Evolutionary conservation across 179 eudicot genomes (phyloP).

Genomic region (Nepenthes alata): DNA sequence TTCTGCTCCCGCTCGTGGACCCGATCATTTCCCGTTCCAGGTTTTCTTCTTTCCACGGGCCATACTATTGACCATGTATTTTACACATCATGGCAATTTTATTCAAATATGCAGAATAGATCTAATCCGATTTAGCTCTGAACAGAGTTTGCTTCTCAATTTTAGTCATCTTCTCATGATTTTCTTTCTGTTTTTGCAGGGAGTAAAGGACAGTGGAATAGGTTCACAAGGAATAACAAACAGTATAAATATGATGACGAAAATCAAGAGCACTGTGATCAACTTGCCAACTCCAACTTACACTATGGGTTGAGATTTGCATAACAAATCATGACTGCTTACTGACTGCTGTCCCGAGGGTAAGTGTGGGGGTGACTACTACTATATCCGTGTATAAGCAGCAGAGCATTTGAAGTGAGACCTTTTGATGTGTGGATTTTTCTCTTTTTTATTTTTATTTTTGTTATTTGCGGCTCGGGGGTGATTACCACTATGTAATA

Average conservation of each 20-base stretch:
- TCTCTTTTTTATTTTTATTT: no score
- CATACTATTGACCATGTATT: no score
- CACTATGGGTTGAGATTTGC: constrained; percentile 57
- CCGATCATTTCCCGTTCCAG: constrained; percentile 92
- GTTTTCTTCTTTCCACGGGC: constrained; percentile 11
- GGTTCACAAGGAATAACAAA: constrained; percentile 93
- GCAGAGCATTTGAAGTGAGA: background rate
- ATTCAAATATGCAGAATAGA: no score
- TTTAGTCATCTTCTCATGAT: no score
- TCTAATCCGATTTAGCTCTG: no score
- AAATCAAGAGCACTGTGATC: constrained; percentile 87
- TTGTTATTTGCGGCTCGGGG: no score
- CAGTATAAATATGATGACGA: constrained; percentile 96
- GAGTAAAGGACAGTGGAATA: constrained; percentile 91
- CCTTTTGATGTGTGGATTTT: background rate
- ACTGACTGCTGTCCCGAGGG: background rate
- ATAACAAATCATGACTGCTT: no score
- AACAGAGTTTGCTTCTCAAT: no score
- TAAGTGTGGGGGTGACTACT: no score
- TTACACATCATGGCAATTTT: no score
- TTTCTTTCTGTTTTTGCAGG: constrained; percentile 30
- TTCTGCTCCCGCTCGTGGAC: constrained; percentile 98
- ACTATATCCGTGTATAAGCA: no score
- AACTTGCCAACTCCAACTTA: constrained; percentile 84
- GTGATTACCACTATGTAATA: no score